Conservation (phyloP, 169 alveolate species). For the Plasmodium relictum region DNA sequence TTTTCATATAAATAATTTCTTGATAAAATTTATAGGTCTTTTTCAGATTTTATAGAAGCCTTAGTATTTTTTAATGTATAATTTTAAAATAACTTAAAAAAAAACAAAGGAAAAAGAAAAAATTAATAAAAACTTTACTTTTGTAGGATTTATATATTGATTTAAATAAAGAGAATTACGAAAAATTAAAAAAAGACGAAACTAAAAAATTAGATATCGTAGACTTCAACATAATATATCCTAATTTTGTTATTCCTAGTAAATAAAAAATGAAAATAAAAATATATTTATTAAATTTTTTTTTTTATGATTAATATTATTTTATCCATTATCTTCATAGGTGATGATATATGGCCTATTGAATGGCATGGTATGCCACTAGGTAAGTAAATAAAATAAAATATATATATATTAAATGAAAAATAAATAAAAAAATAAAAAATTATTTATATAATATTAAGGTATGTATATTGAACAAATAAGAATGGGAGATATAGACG, state of each 20-base stretch:
- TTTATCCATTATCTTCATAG: constrained; percentile 13
- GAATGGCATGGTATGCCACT: constrained; percentile 68
- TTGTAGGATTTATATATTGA: constrained; percentile 46
- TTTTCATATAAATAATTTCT: not conserved
- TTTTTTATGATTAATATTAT: not conserved
- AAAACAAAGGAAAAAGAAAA: not conserved
- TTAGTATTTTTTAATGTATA: constrained; percentile 46
- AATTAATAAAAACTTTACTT: not conserved
- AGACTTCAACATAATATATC: constrained; percentile 24
- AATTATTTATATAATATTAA: not conserved
- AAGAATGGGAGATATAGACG: constrained; percentile 69
- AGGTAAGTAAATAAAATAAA: constrained; percentile 18
- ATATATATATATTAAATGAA: not conserved
- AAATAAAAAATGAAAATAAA: not conserved
- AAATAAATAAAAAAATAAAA: not conserved
- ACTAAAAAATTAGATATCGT: constrained; percentile 16
- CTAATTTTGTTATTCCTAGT: constrained; percentile 67
- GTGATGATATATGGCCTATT: constrained; percentile 37
- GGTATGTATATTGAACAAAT: constrained; percentile 40
- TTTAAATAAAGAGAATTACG: constrained; percentile 42
- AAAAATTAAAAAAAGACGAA: constrained; percentile 19
- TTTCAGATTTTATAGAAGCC: constrained; percentile 71
- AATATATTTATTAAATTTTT: not conserved
- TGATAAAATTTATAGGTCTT: constrained; percentile 18
- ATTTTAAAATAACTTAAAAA: not conserved